These are phyloP conservation scores for Holtermanniella nyarrowii DNA, from an alignment of 768 basidiomycete genomes.

Conservation along the genomic window DNA sequence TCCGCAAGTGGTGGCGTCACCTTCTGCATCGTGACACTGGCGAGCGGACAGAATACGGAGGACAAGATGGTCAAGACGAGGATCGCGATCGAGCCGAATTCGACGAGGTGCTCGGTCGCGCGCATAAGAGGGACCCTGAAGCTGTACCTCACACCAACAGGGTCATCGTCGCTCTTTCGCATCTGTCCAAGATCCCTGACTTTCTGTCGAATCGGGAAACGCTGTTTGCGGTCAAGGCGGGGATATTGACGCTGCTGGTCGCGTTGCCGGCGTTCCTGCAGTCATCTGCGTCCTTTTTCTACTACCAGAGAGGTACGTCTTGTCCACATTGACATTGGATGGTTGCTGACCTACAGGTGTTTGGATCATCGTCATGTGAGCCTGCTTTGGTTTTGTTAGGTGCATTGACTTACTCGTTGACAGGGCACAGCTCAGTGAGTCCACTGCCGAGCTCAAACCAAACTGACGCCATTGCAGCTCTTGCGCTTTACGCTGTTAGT, in stretches of 20 bases:
- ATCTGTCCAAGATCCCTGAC: conserved; percentile 13
- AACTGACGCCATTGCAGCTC: conserved; percentile 11
- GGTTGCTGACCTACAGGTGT: background rate
- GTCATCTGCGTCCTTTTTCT: conserved; percentile 28
- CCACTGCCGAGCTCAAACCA: background rate
- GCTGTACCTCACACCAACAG: conserved; percentile 27
- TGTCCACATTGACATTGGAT: background rate
- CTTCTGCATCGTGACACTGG: background rate
- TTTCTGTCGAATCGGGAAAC: conserved; percentile 25
- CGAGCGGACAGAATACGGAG: conserved; percentile 1
- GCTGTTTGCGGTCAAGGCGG: conserved; percentile 37
- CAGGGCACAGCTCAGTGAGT: conserved; percentile 30
- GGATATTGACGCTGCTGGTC: conserved; percentile 22
- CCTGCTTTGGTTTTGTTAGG: conserved; percentile 2
- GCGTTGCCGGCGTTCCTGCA: conserved; percentile 25
- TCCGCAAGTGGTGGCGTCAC: background rate
- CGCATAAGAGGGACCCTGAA: conserved; percentile 32
- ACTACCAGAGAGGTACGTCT: conserved; percentile 24
- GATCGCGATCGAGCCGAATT: conserved; percentile 12
- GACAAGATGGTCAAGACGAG: conserved; percentile 21
- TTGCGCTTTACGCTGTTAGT: conserved; percentile 29
- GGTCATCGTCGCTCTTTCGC: conserved; percentile 17
- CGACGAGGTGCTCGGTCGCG: conserved; percentile 24
- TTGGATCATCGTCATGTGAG: conserved; percentile 30
- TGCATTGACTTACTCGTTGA: background rate